Evolutionary conservation across 148 eudicot species (phyloP), one percentile per base, ranked within the genome.

Genomic region (Vaccinium myrtillus): DNA sequence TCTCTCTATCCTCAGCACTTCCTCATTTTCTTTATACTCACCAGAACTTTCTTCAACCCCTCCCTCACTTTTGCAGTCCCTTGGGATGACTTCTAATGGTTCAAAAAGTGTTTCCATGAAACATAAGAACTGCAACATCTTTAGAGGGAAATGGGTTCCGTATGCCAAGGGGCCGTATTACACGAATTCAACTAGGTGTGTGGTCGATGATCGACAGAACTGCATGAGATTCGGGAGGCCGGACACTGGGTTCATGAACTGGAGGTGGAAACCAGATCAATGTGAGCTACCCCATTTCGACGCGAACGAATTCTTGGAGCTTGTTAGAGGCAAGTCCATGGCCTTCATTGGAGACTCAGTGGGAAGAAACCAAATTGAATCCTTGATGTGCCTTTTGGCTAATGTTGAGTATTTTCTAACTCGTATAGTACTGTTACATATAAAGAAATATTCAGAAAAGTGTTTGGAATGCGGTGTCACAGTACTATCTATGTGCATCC

Each of bases 271-370:
- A 67, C 94, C 91, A 12, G 39, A 86, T 49, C 82, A 80, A 65
- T 90, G 94, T 78, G 87, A 90, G 55, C 77, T 92, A 2, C 53
- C 89, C 15, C 53, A 56, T 9, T 90, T 92, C 23, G 88, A 90
- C 54, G 85, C 86, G 1, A 9, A 5, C 32, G 15, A 83, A 27
- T 90, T 90, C 53, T 80, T 90, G 14, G 46, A 81, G 32, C 83
- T 90, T 25, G 82, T 88, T 16, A 78, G 77, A 25, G 85, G 90
- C 10, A 89, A 90, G 83, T 88, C 73, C 23, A 88, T 89, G 75
- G 92, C 90, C 21, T 92, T 92, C 59, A 84, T 90, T 48, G 92
- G 92, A 19, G 94, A 92, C 46, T 92, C 92, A 0, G 83, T 92
- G 15, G 91, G 90, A 13, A 77, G 94, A 21, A 92, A 92, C 81